Evolutionary conservation across 331 rosid genomes (phyloP).

Genomic region (Ulmus americana): DNA sequence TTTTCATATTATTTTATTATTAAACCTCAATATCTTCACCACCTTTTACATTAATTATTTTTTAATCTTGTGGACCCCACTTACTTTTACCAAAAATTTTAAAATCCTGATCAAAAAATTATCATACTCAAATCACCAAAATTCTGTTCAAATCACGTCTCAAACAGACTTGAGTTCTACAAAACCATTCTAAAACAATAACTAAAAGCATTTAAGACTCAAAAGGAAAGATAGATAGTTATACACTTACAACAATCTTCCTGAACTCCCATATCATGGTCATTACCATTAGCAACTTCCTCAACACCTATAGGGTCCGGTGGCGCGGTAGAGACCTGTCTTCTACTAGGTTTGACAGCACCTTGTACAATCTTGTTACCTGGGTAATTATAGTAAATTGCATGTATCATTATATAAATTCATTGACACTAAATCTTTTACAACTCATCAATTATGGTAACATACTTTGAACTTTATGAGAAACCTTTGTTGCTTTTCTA

Average conservation of each 20-base stretch:
- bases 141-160: no score
- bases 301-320: constrained; percentile 24
- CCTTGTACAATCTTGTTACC: constrained; percentile 31
- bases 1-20: no score
- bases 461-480: constrained; percentile 43
- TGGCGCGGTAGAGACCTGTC: constrained; percentile 23
- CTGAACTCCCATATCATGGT: constrained; percentile 23
- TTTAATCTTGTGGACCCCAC: no score
- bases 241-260: constrained; percentile 26
- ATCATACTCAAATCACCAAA: no score
- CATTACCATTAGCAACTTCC: constrained; percentile 33
- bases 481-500: constrained; percentile 36
- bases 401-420: neutral
- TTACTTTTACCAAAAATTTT: no score
- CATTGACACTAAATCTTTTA: neutral
- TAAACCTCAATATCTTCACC: no score
- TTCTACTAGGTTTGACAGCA: constrained; percentile 29
- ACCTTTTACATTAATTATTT: no score
- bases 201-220: constrained; percentile 4
- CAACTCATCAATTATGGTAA: constrained; percentile 12
- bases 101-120: no score
- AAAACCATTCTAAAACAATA: neutral
- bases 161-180: constrained; percentile 19
- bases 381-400: constrained; percentile 17
- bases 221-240: neutral